These are phyloP conservation scores for Kokia cookei DNA, from an alignment of 441 rosid species.

Conservation along the genomic window DNA sequence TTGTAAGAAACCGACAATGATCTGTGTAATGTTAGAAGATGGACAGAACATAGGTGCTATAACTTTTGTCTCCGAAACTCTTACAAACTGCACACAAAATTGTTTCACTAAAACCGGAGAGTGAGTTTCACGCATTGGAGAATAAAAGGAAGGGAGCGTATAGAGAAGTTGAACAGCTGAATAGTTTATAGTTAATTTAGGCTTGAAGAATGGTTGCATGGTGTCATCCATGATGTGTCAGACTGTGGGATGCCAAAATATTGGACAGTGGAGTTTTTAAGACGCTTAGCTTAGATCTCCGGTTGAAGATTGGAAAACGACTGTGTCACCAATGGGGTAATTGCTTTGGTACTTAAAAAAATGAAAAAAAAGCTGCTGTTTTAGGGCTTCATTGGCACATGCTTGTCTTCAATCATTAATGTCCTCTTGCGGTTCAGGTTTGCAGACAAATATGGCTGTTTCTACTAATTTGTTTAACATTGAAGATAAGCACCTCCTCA, in stretches of 20 bases:
- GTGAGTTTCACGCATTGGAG: not conserved
- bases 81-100: not conserved
- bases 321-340: not conserved
- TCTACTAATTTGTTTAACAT: too few relatives aligned
- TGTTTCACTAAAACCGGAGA: not conserved
- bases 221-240: not conserved
- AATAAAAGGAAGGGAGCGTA: not conserved
- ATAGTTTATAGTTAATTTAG: not conserved
- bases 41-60: not conserved
- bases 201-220: not conserved
- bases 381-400: not conserved
- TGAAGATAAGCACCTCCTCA: too few relatives aligned
- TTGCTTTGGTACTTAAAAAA: not conserved
- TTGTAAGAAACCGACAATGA: not conserved
- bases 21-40: not conserved
- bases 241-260: not conserved
- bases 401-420: not conserved
- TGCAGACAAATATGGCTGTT: not conserved
- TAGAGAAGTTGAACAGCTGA: not conserved
- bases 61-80: not conserved
- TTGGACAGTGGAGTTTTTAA: not conserved
- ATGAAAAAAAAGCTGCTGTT: not conserved
- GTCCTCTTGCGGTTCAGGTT: not conserved
- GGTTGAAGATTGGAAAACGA: slow-evolving; percentile 4
- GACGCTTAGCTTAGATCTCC: not conserved